Percentiles rank a stretch among this genome's conserved stretches.
These are phyloP conservation scores for Aphanoascus verrucosus DNA, from an alignment of 2,329 filamentous ascomycete species.

Conservation along the genomic window DNA sequence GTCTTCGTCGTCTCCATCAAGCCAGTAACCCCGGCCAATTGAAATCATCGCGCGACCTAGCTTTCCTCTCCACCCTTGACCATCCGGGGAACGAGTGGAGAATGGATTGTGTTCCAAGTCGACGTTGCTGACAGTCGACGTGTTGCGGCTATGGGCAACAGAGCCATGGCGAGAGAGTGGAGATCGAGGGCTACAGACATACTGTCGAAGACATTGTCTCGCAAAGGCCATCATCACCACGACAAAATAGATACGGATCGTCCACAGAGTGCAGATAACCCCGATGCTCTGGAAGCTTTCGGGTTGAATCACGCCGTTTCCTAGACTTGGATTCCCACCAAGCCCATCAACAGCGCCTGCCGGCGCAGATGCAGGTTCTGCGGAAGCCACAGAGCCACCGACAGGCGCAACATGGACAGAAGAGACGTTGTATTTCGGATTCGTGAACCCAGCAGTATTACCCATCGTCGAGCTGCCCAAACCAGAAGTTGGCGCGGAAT, in stretches of 20 bases:
- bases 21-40: conserved; percentile 68
- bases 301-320: conserved; percentile 55
- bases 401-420: conserved; percentile 47
- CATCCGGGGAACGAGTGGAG: conserved; percentile 56
- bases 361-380: conserved; percentile 23
- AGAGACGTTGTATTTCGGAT: conserved; percentile 50
- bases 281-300: conserved; percentile 66
- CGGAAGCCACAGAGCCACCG: conserved; percentile 41
- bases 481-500: conserved; percentile 34
- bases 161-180: conserved; percentile 20
- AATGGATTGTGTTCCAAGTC: conserved; percentile 56
- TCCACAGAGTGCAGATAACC: conserved; percentile 62
- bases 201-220: conserved; percentile 61
- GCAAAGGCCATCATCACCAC: conserved; percentile 76
- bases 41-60: conserved; percentile 69
- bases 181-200: conserved; percentile 45
- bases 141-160: conserved; percentile 30
- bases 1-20: conserved; percentile 52
- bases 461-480: conserved; percentile 48
- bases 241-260: conserved; percentile 71
- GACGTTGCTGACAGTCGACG: conserved; percentile 38
- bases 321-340: conserved; percentile 37
- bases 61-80: conserved; percentile 67
- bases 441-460: conserved; percentile 55
- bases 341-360: conserved; percentile 26